These are phyloP conservation scores for Ophiobolus disseminans DNA, from an alignment of 2,329 filamentous ascomycete species.

Conservation along the genomic window DNA sequence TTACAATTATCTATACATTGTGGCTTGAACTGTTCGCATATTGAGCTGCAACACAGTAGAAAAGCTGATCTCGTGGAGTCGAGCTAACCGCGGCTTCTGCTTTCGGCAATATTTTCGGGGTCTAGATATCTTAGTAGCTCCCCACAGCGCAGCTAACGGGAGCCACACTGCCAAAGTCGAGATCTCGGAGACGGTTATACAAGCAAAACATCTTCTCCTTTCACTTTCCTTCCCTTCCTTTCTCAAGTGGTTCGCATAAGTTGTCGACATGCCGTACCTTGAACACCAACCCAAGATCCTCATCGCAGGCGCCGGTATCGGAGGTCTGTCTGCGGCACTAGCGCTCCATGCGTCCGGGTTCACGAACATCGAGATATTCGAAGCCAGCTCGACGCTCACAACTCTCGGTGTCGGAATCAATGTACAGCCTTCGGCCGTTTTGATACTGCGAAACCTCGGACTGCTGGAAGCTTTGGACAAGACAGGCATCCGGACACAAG, in stretches of 20 bases:
- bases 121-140: neutral
- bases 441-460: constrained; percentile 55
- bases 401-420: constrained; percentile 58
- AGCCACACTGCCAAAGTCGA: neutral
- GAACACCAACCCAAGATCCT: constrained; percentile 33
- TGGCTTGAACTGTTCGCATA: too few species aligned
- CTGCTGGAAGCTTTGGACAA: constrained; percentile 50
- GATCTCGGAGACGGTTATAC: neutral
- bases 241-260: neutral
- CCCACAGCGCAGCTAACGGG: neutral
- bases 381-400: constrained; percentile 51
- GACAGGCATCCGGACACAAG: constrained; percentile 52
- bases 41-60: too few species aligned
- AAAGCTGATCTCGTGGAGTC: too few species aligned
- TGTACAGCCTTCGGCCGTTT: constrained; percentile 55
- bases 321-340: constrained; percentile 73
- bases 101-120: neutral
- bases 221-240: neutral
- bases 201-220: neutral
- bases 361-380: constrained; percentile 54
- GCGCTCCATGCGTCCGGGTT: constrained; percentile 73
- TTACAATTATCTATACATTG: too few species aligned
- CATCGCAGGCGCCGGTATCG: constrained; percentile 67
- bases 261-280: constrained; percentile 27
- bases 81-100: neutral